These are phyloP conservation scores for Penicillium sp. DNA, from an alignment of 2,329 filamentous ascomycete species.

Conservation along the genomic window DNA sequence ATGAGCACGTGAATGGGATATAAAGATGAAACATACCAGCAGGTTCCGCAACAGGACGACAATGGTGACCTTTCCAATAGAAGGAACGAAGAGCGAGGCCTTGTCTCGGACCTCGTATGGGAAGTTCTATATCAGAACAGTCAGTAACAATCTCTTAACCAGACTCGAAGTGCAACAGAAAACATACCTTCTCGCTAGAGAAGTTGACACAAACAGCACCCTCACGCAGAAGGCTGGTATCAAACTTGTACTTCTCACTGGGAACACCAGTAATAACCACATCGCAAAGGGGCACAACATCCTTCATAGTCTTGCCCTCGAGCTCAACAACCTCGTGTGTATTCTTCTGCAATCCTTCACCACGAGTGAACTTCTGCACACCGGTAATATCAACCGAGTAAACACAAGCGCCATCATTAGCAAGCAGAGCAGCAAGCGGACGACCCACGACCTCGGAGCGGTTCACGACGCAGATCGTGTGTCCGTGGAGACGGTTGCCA, in stretches of 20 bases:
- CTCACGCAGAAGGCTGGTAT: slow-evolving; percentile 75
- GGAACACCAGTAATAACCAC: slow-evolving; percentile 95
- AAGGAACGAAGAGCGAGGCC: slow-evolving; percentile 94
- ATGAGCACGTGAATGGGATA: not conserved
- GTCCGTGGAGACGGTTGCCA: slow-evolving; percentile 88
- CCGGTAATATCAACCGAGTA: slow-evolving; percentile 93
- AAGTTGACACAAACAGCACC: slow-evolving; percentile 99
- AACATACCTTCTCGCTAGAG: slow-evolving; percentile 72
- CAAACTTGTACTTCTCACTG: slow-evolving; percentile 83
- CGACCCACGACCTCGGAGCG: slow-evolving; percentile 92
- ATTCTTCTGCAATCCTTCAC: slow-evolving; percentile 77
- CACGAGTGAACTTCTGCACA: slow-evolving; percentile 87
- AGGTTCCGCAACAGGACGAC: slow-evolving; percentile 85
- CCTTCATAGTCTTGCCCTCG: slow-evolving; percentile 72
- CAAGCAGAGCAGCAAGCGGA: slow-evolving; percentile 85
- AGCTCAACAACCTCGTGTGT: slow-evolving; percentile 86
- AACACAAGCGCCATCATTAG: slow-evolving; percentile 92
- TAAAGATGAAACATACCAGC: slow-evolving; percentile 59
- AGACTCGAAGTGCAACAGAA: not conserved
- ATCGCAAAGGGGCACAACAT: slow-evolving; percentile 83
- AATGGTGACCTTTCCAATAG: slow-evolving; percentile 97
- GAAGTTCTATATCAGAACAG: slow-evolving; percentile 63
- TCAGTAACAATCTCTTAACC: not conserved
- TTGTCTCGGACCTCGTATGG: slow-evolving; percentile 87
- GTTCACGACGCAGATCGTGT: slow-evolving; percentile 95